phyloP scores from a whole-genome alignment of 2,329 filamentous ascomycete genomes.

The Macrophomina pseudophaseolina region DNA sequence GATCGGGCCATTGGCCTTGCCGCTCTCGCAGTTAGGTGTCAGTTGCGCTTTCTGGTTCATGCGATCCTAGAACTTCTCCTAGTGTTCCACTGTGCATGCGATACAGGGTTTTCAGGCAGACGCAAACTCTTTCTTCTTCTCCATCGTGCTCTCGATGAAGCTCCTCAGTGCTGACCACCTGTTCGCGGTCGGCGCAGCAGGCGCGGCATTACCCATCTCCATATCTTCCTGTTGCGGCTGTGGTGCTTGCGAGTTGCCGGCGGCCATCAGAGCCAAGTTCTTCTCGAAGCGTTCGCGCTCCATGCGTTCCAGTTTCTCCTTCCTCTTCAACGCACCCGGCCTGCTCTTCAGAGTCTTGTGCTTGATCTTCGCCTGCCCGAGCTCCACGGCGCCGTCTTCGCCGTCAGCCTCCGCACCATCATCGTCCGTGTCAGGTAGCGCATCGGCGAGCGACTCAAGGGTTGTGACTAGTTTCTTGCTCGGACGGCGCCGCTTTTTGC shows the following conservation, averaged over 20 bases:
- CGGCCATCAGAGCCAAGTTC: slow-evolving; percentile 77
- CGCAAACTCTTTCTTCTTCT: slow-evolving; percentile 79
- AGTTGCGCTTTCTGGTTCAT: no score
- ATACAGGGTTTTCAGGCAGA: neutral
- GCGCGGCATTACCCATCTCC: slow-evolving; percentile 13
- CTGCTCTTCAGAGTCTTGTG: slow-evolving; percentile 76
- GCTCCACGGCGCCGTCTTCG: slow-evolving; percentile 36
- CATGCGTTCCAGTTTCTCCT: slow-evolving; percentile 76
- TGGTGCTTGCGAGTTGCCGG: slow-evolving; percentile 38
- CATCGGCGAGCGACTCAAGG: slow-evolving; percentile 77
- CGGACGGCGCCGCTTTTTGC: slow-evolving; percentile 69
- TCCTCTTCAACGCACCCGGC: slow-evolving; percentile 81
- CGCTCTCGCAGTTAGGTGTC: no score
- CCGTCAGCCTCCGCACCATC: slow-evolving; percentile 39
- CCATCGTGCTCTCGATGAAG: slow-evolving; percentile 87
- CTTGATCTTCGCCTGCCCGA: slow-evolving; percentile 66
- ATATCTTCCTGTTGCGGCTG: slow-evolving; percentile 24
- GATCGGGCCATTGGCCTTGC: no score
- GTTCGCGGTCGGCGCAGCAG: slow-evolving; percentile 34
- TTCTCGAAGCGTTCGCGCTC: slow-evolving; percentile 85
- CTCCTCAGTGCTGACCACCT: slow-evolving; percentile 81
- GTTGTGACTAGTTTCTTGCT: slow-evolving; percentile 79
- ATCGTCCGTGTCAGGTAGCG: slow-evolving; percentile 70
- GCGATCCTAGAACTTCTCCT: neutral
- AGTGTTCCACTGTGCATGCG: no score